Conservation (phyloP, 2,329 filamentous ascomycete species). For the Alternaria conjuncta region DNA sequence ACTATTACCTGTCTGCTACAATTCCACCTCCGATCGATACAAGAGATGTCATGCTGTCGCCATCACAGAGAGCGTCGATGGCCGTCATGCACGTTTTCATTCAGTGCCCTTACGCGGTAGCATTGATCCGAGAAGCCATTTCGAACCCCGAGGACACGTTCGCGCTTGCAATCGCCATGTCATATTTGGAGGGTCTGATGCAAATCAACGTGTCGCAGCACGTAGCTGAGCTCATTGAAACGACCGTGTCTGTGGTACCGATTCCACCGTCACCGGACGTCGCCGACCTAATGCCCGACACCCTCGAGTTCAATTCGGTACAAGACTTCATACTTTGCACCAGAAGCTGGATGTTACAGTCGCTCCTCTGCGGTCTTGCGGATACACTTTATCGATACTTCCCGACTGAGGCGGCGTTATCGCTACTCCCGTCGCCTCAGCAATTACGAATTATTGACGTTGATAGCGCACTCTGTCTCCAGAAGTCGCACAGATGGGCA, state of each 20-base stretch:
- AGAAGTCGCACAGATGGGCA: slow-evolving; percentile 32
- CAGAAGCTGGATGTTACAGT: slow-evolving; percentile 37
- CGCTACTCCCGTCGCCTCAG: slow-evolving; percentile 23
- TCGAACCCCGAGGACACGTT: slow-evolving; percentile 24
- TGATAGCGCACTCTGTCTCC: slow-evolving; percentile 27
- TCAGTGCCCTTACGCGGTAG: slow-evolving; percentile 35
- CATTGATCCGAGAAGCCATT: slow-evolving; percentile 27
- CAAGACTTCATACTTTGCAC: slow-evolving; percentile 31
- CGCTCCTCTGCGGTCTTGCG: slow-evolving; percentile 29
- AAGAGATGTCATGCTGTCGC: slow-evolving; percentile 3
- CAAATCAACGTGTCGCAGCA: slow-evolving; percentile 20
- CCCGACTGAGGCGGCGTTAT: slow-evolving; percentile 18
- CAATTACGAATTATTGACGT: slow-evolving; percentile 23
- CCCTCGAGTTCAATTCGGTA: slow-evolving; percentile 29
- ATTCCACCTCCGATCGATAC: slow-evolving; percentile 19
- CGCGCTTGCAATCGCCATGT: slow-evolving; percentile 29
- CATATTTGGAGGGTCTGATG: slow-evolving; percentile 31
- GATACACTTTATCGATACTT: slow-evolving; percentile 35
- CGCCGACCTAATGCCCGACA: slow-evolving; percentile 27
- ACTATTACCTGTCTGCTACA: slow-evolving; percentile 35
- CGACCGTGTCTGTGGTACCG: slow-evolving; percentile 14
- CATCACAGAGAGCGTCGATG: slow-evolving; percentile 29
- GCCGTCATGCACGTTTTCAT: slow-evolving; percentile 41
- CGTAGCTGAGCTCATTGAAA: slow-evolving; percentile 23
- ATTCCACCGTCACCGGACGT: slow-evolving; percentile 21